Evolutionary conservation across 352 stramenopile species (phyloP).

Genomic region (Globisporangium parvum): DNA sequence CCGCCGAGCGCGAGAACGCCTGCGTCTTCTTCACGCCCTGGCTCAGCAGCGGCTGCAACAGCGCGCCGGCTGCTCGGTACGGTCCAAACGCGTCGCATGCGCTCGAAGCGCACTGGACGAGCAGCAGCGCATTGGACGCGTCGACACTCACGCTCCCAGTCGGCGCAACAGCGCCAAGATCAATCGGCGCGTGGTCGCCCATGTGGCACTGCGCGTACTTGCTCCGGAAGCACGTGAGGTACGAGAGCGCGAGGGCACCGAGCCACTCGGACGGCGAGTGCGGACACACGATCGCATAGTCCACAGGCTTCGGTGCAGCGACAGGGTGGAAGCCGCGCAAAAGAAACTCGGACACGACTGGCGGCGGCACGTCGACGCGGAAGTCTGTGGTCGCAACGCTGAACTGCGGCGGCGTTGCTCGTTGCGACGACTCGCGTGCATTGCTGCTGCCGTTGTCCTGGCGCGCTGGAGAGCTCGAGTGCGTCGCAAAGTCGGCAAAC

Average conservation of each 20-base stretch:
- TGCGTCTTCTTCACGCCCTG: slow-evolving; percentile 51
- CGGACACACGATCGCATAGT: slow-evolving; percentile 71
- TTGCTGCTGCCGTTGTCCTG: too few relatives aligned
- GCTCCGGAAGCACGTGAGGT: slow-evolving; percentile 59
- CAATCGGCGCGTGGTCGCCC: slow-evolving; percentile 52
- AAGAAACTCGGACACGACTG: slow-evolving; percentile 67
- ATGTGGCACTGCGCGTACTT: slow-evolving; percentile 67
- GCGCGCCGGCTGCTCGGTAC: slow-evolving; percentile 51
- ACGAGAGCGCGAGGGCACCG: slow-evolving; percentile 59
- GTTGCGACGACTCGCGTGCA: neutral
- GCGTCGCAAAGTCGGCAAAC: slow-evolving; percentile 26
- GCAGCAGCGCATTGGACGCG: slow-evolving; percentile 37
- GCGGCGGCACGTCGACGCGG: slow-evolving; percentile 40
- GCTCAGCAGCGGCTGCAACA: slow-evolving; percentile 44
- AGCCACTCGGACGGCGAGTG: slow-evolving; percentile 69
- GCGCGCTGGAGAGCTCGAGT: slow-evolving; percentile 8
- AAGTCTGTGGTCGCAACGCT: slow-evolving; percentile 52
- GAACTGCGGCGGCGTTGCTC: slow-evolving; percentile 21
- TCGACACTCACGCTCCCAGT: slow-evolving; percentile 45
- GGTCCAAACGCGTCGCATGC: slow-evolving; percentile 55
- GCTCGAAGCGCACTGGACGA: slow-evolving; percentile 48
- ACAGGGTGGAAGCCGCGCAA: slow-evolving; percentile 68
- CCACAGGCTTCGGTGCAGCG: slow-evolving; percentile 50
- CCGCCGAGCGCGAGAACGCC: slow-evolving; percentile 52
- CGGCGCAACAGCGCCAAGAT: slow-evolving; percentile 31